Conservation (phyloP, 169 alveolate genomes). For the Eimeria zaria region DNA sequence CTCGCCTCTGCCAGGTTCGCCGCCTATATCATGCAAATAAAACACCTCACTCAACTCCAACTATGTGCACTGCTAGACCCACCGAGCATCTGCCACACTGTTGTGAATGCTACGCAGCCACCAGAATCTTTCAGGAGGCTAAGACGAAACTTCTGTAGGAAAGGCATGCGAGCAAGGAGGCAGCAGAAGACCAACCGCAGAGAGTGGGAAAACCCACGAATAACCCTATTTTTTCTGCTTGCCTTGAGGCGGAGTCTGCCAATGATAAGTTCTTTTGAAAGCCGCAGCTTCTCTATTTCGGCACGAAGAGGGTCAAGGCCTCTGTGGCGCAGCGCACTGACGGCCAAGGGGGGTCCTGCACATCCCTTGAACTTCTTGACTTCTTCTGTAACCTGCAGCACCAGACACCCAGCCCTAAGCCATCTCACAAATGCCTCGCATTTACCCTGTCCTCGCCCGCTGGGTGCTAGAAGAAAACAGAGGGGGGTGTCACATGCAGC, state of each 20-base stretch:
- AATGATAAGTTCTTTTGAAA: conserved; percentile 66
- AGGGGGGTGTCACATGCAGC: not conserved
- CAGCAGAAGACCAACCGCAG: not conserved
- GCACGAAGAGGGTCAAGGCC: conserved; percentile 72
- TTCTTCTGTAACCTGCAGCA: conserved; percentile 74
- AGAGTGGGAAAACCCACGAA: not conserved
- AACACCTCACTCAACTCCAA: not conserved
- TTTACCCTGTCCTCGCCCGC: not conserved
- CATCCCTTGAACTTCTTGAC: conserved; percentile 66
- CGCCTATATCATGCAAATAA: conserved; percentile 7
- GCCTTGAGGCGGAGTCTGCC: conserved; percentile 69
- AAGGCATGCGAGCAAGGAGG: not conserved
- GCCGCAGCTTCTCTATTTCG: conserved; percentile 61
- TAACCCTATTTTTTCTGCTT: not conserved
- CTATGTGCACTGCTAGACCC: not conserved
- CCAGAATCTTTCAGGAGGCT: not conserved
- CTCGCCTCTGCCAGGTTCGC: conserved; percentile 62
- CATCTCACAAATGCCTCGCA: not conserved
- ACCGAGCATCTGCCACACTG: not conserved
- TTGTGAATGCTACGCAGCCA: not conserved
- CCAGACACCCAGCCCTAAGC: not conserved
- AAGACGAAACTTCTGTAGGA: not conserved
- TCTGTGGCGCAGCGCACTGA: conserved; percentile 81
- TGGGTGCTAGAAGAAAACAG: not conserved
- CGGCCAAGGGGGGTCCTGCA: conserved; percentile 71